These are phyloP conservation scores for Physcomitrellopsis africana DNA, from an alignment of 225 moss, liverwort and hornwort species.

Conservation along the genomic window DNA sequence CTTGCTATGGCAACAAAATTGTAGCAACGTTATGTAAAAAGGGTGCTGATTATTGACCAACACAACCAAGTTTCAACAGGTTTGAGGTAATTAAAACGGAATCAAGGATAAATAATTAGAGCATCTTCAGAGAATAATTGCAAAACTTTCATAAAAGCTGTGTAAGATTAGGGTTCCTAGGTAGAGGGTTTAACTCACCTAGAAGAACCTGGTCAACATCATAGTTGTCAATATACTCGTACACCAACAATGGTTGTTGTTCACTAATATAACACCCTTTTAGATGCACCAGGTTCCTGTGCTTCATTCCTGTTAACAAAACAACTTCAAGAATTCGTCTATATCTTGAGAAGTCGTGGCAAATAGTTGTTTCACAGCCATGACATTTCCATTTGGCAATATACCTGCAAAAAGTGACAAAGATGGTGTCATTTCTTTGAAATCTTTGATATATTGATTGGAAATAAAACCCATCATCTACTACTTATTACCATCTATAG, in stretches of 20 bases:
- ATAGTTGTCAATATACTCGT: slow-evolving; percentile 19
- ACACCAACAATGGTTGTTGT: slow-evolving; percentile 23
- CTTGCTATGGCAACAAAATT: no score
- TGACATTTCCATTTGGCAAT: slow-evolving; percentile 10
- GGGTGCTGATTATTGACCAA: no score
- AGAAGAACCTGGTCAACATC: slow-evolving; percentile 27
- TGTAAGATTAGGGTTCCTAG: no score
- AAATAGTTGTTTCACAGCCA: slow-evolving; percentile 25
- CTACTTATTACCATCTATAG: no score
- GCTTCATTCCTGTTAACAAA: slow-evolving; percentile 23
- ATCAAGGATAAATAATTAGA: no score
- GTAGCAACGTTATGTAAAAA: no score
- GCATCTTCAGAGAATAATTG: no score
- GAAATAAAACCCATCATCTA: no score
- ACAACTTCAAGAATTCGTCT: slow-evolving; percentile 25
- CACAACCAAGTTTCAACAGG: no score
- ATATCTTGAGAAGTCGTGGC: background rate
- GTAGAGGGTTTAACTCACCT: background rate
- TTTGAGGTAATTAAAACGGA: no score
- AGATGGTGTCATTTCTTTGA: background rate
- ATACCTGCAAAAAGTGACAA: background rate
- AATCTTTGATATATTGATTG: background rate
- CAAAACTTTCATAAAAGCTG: no score
- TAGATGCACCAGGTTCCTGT: slow-evolving; percentile 10
- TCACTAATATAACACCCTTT: slow-evolving; percentile 29